These are phyloP conservation scores for Penicillium sp. DNA, from an alignment of 2,329 filamentous ascomycete genomes.

Conservation along the genomic window DNA sequence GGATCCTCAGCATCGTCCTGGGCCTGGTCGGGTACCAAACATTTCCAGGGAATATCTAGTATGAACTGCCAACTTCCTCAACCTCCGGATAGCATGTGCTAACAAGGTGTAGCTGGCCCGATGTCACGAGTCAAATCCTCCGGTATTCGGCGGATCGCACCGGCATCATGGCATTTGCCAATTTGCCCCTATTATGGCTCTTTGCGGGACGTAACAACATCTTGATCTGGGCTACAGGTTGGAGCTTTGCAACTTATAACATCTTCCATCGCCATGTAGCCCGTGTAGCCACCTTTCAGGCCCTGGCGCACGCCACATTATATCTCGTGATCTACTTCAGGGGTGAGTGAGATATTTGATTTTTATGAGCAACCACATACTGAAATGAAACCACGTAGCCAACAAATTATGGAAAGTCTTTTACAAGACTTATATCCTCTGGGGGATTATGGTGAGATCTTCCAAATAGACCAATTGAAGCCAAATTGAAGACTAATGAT, in stretches of 20 bases:
- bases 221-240: constrained; percentile 66
- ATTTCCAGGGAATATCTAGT: constrained; percentile 51
- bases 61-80: constrained; percentile 16
- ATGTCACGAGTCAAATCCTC: constrained; percentile 39
- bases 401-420: constrained; percentile 28
- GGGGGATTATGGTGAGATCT: constrained; percentile 30
- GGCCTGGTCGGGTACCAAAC: constrained; percentile 48
- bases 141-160: constrained; percentile 64
- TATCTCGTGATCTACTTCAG: constrained; percentile 50
- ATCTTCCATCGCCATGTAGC: constrained; percentile 68
- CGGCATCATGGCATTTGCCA: constrained; percentile 63
- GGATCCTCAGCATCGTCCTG: constrained; percentile 46
- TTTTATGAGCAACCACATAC: background rate
- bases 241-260: constrained; percentile 67
- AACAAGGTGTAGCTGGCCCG: constrained; percentile 27
- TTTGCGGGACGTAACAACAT: constrained; percentile 68
- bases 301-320: constrained; percentile 61
- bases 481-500: background rate
- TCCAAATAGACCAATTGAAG: background rate
- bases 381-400: constrained; percentile 8
- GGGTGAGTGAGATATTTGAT: constrained; percentile 15
- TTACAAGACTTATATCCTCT: constrained; percentile 30
- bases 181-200: constrained; percentile 64
- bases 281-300: constrained; percentile 61
- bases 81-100: background rate